A percentile compares a stretch with the other conserved stretches of the same genome.
phyloP scores from a whole-genome alignment of 1,139 yeast genomes.

The Taphrina flavorubra region DNA sequence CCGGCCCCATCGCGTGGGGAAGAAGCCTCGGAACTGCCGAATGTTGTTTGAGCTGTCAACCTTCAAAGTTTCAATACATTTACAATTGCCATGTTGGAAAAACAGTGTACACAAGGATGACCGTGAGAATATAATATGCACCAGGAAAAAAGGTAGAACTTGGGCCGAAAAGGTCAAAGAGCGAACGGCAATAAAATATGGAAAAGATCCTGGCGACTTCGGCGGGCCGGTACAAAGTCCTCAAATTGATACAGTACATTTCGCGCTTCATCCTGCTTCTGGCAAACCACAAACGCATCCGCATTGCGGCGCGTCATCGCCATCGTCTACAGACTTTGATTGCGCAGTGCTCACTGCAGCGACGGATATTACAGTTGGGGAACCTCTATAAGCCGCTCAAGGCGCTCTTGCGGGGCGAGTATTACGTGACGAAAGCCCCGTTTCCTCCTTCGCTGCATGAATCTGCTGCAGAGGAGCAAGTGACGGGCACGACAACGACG shows the following conservation, averaged over 20 bases:
- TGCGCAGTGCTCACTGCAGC: slow-evolving; percentile 33
- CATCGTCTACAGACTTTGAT: slow-evolving; percentile 7
- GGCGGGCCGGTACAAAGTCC: slow-evolving; percentile 33
- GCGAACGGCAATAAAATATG: neutral
- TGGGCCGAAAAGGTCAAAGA: too few relatives aligned
- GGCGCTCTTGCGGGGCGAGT: slow-evolving; percentile 1
- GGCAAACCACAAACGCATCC: slow-evolving; percentile 12
- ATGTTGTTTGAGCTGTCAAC: neutral
- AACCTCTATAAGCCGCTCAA: slow-evolving; percentile 31
- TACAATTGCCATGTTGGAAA: neutral
- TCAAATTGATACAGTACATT: slow-evolving; percentile 34
- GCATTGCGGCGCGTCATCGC: neutral
- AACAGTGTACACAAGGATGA: neutral
- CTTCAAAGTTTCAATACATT: too few relatives aligned
- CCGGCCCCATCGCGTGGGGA: neutral
- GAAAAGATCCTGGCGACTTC: slow-evolving; percentile 27
- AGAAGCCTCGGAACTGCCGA: slow-evolving; percentile 9
- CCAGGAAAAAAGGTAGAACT: too few relatives aligned
- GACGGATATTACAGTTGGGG: slow-evolving; percentile 37
- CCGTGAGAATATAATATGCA: neutral
- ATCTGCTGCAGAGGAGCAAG: too few relatives aligned
- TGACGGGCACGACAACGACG: too few relatives aligned
- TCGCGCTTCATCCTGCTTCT: slow-evolving; percentile 13
- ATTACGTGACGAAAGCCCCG: neutral
- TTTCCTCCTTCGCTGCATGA: neutral